Conservation (phyloP, 257 asterid genomes). For the Nicotiana tabacum region DNA sequence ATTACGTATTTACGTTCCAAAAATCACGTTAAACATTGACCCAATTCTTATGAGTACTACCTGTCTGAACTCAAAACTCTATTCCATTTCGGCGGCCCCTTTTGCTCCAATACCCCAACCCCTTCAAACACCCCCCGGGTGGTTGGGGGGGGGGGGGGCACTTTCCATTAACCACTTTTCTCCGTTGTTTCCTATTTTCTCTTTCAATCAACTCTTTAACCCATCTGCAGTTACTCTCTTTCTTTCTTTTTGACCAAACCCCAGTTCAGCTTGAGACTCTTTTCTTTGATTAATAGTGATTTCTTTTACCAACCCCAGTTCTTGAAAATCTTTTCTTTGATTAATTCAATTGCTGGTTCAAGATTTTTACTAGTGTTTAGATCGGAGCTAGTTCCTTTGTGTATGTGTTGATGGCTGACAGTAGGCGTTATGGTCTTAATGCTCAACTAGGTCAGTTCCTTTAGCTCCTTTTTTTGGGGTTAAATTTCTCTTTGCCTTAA, state of each 20-base stretch:
- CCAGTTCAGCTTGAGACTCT: not conserved
- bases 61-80: slow-evolving; percentile 41
- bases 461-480: not conserved
- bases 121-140: not conserved
- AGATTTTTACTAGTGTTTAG: not conserved
- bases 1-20: not conserved
- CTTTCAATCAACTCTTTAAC: not conserved
- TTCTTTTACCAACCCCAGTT: not conserved
- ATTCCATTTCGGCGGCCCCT: slow-evolving; percentile 73
- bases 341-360: not conserved
- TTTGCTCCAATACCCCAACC: not conserved
- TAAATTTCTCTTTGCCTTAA: not conserved
- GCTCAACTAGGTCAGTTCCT: slow-evolving; percentile 28
- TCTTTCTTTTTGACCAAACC: slow-evolving; percentile 1
- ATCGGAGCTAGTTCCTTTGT: not conserved
- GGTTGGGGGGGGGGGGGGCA: too few species aligned
- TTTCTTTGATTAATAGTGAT: not conserved
- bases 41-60: too few species aligned
- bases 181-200: slow-evolving; percentile 28
- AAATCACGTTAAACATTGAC: not conserved
- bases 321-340: not conserved
- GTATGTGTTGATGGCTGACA: slow-evolving; percentile 29
- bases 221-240: not conserved
- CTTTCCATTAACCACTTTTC: slow-evolving; percentile 24
- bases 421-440: slow-evolving; percentile 25